phyloP scores from a whole-genome alignment of 108 stramenopile species.

The Cyclotella cryptica region DNA sequence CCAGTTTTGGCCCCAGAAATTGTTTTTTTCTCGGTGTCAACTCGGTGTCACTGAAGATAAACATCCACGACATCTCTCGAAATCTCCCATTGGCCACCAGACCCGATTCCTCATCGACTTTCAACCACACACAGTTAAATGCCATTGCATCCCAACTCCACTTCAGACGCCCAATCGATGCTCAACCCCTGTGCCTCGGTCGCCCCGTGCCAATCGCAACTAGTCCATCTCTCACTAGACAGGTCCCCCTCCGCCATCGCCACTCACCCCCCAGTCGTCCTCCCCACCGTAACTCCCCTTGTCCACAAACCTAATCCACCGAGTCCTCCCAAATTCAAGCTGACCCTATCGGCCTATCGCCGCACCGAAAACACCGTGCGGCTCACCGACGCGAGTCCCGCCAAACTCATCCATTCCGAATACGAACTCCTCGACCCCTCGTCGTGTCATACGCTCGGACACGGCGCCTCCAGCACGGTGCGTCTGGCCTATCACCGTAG shows the following conservation, averaged over 20 bases:
- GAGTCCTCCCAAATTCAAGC: slow-evolving; percentile 35
- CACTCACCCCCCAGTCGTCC: not conserved
- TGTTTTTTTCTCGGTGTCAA: too few relatives aligned
- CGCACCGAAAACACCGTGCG: slow-evolving; percentile 74
- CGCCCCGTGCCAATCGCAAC: slow-evolving; percentile 13
- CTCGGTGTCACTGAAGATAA: too few relatives aligned
- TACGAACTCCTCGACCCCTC: slow-evolving; percentile 73
- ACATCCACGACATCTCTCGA: too few relatives aligned
- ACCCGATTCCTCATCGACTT: too few relatives aligned
- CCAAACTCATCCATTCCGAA: slow-evolving; percentile 59
- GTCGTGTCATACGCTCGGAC: slow-evolving; percentile 76
- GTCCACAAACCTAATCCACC: slow-evolving; percentile 6
- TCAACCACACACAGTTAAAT: not conserved
- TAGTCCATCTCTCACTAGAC: slow-evolving; percentile 4
- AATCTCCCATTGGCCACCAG: too few relatives aligned
- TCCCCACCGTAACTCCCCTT: slow-evolving; percentile 19
- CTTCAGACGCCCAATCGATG: not conserved
- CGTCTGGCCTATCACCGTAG: slow-evolving; percentile 64
- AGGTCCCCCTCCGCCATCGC: not conserved
- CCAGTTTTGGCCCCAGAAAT: too few relatives aligned
- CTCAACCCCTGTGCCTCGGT: slow-evolving; percentile 5
- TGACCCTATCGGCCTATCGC: slow-evolving; percentile 81
- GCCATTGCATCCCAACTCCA: slow-evolving; percentile 6
- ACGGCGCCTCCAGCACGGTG: slow-evolving; percentile 86
- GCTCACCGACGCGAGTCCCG: slow-evolving; percentile 68